These are phyloP conservation scores for Dictyostelium firmibasis DNA, from an alignment of 78 protist genomes.

Conservation along the genomic window DNA sequence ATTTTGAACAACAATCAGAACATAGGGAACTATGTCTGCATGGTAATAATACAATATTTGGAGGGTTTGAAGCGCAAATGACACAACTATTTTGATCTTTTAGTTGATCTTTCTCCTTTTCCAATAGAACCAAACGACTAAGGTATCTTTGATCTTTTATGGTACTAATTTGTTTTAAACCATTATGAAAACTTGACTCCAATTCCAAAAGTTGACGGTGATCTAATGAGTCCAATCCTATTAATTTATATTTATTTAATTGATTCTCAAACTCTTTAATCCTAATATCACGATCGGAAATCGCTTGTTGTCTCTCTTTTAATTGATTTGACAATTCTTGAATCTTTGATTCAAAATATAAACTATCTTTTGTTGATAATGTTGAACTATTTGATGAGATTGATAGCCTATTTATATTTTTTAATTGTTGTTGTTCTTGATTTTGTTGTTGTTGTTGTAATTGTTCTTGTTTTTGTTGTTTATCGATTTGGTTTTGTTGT, in stretches of 20 bases:
- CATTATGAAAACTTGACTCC: background rate
- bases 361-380: background rate
- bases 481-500: background rate
- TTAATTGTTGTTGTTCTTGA: background rate
- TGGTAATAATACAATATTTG: constrained; percentile 21
- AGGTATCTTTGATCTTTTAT: constrained; percentile 19
- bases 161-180: background rate
- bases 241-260: background rate
- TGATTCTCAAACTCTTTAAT: background rate
- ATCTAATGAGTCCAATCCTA: background rate
- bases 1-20: background rate
- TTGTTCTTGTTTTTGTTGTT: background rate
- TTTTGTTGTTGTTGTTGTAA: background rate
- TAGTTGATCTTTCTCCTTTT: constrained; percentile 36
- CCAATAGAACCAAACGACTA: background rate
- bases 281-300: background rate
- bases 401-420: background rate
- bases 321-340: background rate
- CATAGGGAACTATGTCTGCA: constrained; percentile 29
- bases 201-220: background rate
- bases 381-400: background rate
- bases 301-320: background rate
- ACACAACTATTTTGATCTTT: constrained; percentile 49
- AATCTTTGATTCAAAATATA: background rate
- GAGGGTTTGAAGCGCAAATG: constrained; percentile 21